Percentiles rank a stretch among this genome's conserved stretches.
These are phyloP conservation scores for Daldinia concentrica DNA, from an alignment of 495 filamentous ascomycete genomes.

Conservation along the genomic window DNA sequence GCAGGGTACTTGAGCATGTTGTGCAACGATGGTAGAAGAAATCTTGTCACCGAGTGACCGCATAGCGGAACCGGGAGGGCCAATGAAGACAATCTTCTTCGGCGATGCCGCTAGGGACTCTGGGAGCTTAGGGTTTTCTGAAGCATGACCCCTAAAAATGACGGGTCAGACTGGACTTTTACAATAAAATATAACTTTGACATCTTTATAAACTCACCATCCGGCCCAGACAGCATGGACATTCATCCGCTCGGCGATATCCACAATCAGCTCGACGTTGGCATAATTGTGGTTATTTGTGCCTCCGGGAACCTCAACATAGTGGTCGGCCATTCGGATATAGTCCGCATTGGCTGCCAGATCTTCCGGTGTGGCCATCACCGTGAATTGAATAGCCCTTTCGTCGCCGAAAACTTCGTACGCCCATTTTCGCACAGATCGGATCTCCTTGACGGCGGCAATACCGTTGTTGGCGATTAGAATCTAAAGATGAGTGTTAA, in stretches of 20 bases:
- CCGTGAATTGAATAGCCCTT: conserved; percentile 97
- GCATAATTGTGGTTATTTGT: conserved; percentile 99
- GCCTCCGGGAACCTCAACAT: conserved; percentile 98
- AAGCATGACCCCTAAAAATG: conserved; percentile 85
- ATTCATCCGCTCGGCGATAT: conserved; percentile 98
- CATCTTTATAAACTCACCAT: conserved; percentile 70
- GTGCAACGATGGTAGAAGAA: conserved; percentile 98
- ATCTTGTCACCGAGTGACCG: conserved; percentile 99
- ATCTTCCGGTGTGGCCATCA: conserved; percentile 99
- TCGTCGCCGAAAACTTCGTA: conserved; percentile 99
- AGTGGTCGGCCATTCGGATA: conserved; percentile 99
- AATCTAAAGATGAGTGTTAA: conserved; percentile 65
- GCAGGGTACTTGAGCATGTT: conserved; percentile 95
- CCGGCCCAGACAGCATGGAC: conserved; percentile 99
- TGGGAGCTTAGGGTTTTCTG: conserved; percentile 96
- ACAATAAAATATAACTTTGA: conserved; percentile 20
- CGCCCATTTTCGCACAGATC: conserved; percentile 99
- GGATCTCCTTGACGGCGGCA: conserved; percentile 98
- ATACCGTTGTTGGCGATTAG: conserved; percentile 99
- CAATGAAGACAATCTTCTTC: conserved; percentile 99
- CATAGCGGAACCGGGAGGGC: conserved; percentile 97
- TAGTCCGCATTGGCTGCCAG: conserved; percentile 97
- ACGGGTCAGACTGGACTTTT: conserved; percentile 16
- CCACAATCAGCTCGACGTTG: conserved; percentile 98
- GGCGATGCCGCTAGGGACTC: conserved; percentile 94